A percentile compares a stretch with the other conserved stretches of the same genome.
Conservation (phyloP, 2,329 filamentous ascomycete genomes). For the Plectosphaerella cucumerina region DNA sequence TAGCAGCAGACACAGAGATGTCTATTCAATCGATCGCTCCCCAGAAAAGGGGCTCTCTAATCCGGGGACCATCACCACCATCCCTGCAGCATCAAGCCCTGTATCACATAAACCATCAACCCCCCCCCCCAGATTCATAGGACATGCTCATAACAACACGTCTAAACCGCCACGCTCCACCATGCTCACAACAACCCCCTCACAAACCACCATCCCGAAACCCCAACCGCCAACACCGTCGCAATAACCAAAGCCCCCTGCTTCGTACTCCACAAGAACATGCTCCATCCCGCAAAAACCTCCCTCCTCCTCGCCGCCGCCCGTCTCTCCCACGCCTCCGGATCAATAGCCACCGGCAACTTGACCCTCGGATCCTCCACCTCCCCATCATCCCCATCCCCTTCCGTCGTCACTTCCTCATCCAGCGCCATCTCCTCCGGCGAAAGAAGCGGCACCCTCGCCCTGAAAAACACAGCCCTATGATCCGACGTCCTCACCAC, state of each 20-base stretch:
- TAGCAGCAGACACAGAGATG: too few species aligned
- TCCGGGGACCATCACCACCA: too few species aligned
- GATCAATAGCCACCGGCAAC: slow-evolving; percentile 49
- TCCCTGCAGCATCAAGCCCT: too few species aligned
- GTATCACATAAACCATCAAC: too few species aligned
- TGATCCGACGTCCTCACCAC: slow-evolving; percentile 84
- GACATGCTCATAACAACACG: too few species aligned
- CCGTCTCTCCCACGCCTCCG: slow-evolving; percentile 50
- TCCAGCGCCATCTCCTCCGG: slow-evolving; percentile 33
- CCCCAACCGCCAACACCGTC: slow-evolving; percentile 34
- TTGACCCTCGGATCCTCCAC: slow-evolving; percentile 35
- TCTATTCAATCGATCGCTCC: too few species aligned
- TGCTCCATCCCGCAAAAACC: slow-evolving; percentile 47
- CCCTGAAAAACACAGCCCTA: slow-evolving; percentile 71
- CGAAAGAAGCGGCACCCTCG: slow-evolving; percentile 58
- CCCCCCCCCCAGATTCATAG: too few species aligned
- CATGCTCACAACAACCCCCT: background rate
- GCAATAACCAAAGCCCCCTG: slow-evolving; percentile 43
- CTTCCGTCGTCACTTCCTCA: slow-evolving; percentile 1
- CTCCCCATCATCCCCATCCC: slow-evolving; percentile 1
- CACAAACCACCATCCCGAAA: slow-evolving; percentile 41
- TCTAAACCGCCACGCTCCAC: too few species aligned
- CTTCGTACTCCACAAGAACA: slow-evolving; percentile 50
- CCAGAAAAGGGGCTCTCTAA: too few species aligned
- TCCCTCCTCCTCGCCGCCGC: slow-evolving; percentile 41